These are phyloP conservation scores for Salix purpurea DNA, from an alignment of 345 rosid species.

Conservation along the genomic window DNA sequence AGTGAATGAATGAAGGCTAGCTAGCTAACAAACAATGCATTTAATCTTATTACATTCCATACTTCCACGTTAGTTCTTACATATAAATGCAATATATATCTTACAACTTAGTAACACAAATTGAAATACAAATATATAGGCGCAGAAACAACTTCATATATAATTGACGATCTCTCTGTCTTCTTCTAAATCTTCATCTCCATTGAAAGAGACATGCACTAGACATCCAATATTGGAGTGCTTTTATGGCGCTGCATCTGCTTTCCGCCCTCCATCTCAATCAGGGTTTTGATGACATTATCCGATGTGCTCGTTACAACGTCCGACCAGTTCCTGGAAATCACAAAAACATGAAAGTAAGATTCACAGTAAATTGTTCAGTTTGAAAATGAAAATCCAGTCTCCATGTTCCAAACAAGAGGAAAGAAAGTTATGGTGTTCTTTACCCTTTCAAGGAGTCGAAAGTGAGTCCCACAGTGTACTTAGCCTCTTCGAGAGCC, in stretches of 20 bases:
- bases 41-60: no score
- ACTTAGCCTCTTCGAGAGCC: conserved; percentile 70
- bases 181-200: background rate
- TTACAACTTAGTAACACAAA: background rate
- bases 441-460: conserved; percentile 61
- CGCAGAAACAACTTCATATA: background rate
- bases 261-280: conserved; percentile 46
- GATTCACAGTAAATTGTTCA: background rate
- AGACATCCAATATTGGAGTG: conserved; percentile 1
- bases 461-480: conserved; percentile 59
- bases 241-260: conserved; percentile 7
- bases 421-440: background rate
- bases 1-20: no score
- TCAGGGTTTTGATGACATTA: conserved; percentile 47
- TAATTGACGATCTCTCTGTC: background rate
- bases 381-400: no score
- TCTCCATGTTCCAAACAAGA: background rate
- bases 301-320: conserved; percentile 58
- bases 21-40: no score
- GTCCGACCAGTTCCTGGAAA: conserved; percentile 53
- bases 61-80: no score
- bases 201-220: background rate
- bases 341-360: background rate
- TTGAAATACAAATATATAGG: background rate
- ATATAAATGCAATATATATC: background rate